phyloP scores from a whole-genome alignment of 345 rosid species.

The Lumnitzera racemosa region DNA sequence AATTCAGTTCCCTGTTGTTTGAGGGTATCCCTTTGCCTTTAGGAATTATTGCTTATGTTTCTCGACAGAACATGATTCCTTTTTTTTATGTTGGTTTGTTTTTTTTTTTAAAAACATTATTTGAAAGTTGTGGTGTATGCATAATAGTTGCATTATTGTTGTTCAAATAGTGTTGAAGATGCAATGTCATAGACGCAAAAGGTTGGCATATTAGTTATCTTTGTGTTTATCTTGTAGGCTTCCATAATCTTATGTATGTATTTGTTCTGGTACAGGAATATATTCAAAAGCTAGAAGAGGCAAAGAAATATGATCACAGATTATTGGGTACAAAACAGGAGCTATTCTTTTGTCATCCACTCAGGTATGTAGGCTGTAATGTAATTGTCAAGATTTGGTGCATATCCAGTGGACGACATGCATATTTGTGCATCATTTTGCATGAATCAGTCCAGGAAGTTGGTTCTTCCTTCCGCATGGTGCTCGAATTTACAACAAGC shows the following conservation, averaged over 20 bases:
- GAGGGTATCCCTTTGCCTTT: too few species aligned
- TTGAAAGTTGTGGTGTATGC: too few species aligned
- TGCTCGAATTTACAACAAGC: conserved; percentile 77
- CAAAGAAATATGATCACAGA: conserved; percentile 91
- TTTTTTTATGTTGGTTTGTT: too few species aligned
- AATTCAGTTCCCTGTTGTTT: too few species aligned
- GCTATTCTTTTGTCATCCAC: conserved; percentile 79
- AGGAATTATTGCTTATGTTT: too few species aligned
- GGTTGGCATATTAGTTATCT: too few species aligned
- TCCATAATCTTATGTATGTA: neutral
- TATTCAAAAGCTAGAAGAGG: conserved; percentile 64
- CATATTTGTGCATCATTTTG: conserved; percentile 10
- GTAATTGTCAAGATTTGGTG: conserved; percentile 2
- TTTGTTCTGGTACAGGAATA: conserved; percentile 50
- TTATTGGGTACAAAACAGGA: conserved; percentile 85
- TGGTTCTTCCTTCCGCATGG: conserved; percentile 97
- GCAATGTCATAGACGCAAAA: too few species aligned
- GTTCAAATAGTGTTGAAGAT: too few species aligned
- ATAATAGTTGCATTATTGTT: too few species aligned
- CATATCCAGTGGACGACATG: conserved; percentile 6
- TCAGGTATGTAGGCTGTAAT: conserved; percentile 41
- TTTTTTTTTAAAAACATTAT: too few species aligned
- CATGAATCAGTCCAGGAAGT: conserved; percentile 85
- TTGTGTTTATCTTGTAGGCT: neutral
- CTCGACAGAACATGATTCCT: too few species aligned